Evolutionary conservation across 2,329 filamentous ascomycete species (phyloP), one percentile per base, ranked within the genome.

Genomic region (Cryphonectria radicalis): DNA sequence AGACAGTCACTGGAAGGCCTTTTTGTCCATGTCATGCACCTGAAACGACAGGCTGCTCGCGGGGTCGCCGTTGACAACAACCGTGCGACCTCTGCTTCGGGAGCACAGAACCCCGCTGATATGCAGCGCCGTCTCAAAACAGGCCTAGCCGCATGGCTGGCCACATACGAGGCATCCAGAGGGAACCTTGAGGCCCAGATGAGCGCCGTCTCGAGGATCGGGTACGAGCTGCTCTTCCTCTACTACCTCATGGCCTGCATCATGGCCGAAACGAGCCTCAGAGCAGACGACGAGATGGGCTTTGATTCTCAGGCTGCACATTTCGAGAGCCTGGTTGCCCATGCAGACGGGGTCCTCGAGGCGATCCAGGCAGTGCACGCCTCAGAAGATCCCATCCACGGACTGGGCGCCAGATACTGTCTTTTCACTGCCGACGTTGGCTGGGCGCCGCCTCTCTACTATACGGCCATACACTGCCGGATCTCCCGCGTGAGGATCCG

Each of bases 381-480:
- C 22, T 60, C 66, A 46, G 40, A 53, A 25, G 42, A 68, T 69
- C 50, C 55, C 17, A 14, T 37, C 40, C 57, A 22, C 76, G 42
- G 77, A 79, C 50, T 80, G 81, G 75, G 76, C 78, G n/a, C 72
- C 75, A 25, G 25, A 11, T 25, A 53, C 64, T 66, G 40, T 32
- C 43, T 66, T 11, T 79, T 80, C 1, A 79, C 82, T 22, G 73
- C 78, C 8, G 84, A 86, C 69, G 78, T 84, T 13, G 84, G 84
- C 14, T 84, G 82, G 77, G 78, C 85, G 11, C 77, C 83, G 5
- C 80, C 83, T 0, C 77, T 86, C 5, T 86, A 85, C 69, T 86
- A 81, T 70, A 75, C 80, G 2, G 84, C 83, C 0, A 70, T 83
- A 3, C 86, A 87, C 72, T 87, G 85, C 57, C 83, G 85, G 0